Evolutionary conservation across 1,139 yeast species (phyloP), one percentile per base, ranked within the genome.

Genomic region (Candida neerlandica): DNA sequence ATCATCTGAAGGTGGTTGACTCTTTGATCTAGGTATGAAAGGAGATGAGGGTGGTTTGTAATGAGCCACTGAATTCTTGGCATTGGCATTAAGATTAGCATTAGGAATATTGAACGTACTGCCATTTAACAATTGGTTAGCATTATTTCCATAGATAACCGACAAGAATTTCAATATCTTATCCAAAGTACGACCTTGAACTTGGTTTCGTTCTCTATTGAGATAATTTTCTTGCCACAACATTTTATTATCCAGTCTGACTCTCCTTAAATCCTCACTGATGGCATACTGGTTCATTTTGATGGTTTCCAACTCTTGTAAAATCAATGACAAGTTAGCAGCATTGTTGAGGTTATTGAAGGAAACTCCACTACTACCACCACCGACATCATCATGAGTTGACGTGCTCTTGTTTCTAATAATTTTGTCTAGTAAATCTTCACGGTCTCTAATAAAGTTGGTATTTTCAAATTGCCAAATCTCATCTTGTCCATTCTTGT

Each of bases 201-300:
- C 78, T 56, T 86, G 83, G 64, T 91, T 89, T 53, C 95, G 81
- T 64, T 94, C 97, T 49, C 97, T 75, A 4, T 95, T 86, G 49
- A 85, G 72, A 61, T 79, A 85, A 61, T 90, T 86, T 64, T 94
- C 99, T 52, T 85, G 85, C 99, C 99, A 94, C 47, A 94, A 71
- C 58, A 90, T 71, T 63, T 90, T 92, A 66, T 94, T 94, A 62
- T 95, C 99, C 56, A 85, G 86, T 55, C 92, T 79, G 37, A 94
- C 84, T 52, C 97, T 77, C 57, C 86, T 73, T 51, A 94, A 73
- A 62, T 94, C 98, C 56, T 91, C 96, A 3, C 91, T 81, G 23
- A 94, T 88, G 10, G 89, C 81, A 55, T 82, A 63, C 66, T 94
- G 99, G 59, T 89, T 89, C 58, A 81, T 75, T 62, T 88, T 89